A percentile compares a stretch with the other conserved stretches of the same genome.
Evolutionary conservation across 495 filamentous ascomycete species (phyloP).

Genomic region (Platismatia glauca): DNA sequence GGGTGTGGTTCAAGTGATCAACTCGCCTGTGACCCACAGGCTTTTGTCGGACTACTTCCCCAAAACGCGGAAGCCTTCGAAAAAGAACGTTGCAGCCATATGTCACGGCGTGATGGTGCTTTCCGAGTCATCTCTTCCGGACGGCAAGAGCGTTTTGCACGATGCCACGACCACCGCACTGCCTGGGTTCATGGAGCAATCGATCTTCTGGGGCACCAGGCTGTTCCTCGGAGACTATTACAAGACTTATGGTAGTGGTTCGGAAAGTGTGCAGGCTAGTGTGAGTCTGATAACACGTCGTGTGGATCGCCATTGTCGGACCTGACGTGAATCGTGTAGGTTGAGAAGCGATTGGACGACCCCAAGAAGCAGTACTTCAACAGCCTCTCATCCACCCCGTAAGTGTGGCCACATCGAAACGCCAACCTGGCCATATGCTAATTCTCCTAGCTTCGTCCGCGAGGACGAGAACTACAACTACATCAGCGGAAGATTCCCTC

Average conservation of each 20-base stretch:
- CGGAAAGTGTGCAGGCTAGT: conserved; percentile 39
- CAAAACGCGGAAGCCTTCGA: conserved; percentile 36
- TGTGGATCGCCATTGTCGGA: not conserved
- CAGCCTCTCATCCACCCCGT: conserved; percentile 40
- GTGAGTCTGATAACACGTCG: conserved; percentile 24
- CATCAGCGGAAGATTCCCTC: conserved; percentile 42
- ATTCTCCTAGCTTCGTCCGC: conserved; percentile 37
- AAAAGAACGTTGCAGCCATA: conserved; percentile 40
- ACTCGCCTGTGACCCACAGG: conserved; percentile 39
- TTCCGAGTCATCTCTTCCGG: conserved; percentile 32
- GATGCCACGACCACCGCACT: conserved; percentile 43
- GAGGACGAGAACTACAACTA: conserved; percentile 47
- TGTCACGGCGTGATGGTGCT: conserved; percentile 49
- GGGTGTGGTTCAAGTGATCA: conserved; percentile 42
- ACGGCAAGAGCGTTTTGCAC: conserved; percentile 40
- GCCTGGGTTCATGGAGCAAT: conserved; percentile 42
- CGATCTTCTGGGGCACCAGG: conserved; percentile 41
- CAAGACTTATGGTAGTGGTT: conserved; percentile 42
- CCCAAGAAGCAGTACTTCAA: conserved; percentile 40
- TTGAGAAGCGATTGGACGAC: conserved; percentile 38
- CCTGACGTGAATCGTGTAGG: conserved; percentile 23
- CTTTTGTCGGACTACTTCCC: conserved; percentile 43
- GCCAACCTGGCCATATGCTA: not conserved
- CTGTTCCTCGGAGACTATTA: conserved; percentile 43
- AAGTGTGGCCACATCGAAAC: conserved; percentile 24